A percentile compares a stretch with the other conserved stretches of the same genome.
Evolutionary conservation across 2,329 filamentous ascomycete genomes (phyloP).

Genomic region (Pseudocercospora cruenta): DNA sequence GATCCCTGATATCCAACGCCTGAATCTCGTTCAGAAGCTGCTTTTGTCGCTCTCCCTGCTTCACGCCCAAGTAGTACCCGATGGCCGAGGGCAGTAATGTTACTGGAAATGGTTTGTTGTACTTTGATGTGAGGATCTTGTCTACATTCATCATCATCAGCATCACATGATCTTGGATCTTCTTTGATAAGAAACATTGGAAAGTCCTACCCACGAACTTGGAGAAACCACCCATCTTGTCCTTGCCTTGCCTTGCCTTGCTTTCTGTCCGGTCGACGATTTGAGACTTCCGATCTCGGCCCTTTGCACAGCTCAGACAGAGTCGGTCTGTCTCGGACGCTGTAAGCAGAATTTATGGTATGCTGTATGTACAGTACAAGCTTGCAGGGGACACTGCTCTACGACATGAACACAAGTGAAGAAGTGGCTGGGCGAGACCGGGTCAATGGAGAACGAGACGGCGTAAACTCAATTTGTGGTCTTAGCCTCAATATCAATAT

Average conservation of each 20-base stretch:
- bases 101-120: conserved; percentile 40
- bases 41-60: conserved; percentile 36
- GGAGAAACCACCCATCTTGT: conserved; percentile 19
- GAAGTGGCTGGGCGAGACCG: not conserved
- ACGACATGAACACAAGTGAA: not conserved
- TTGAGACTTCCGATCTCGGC: not conserved
- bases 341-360: not conserved
- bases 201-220: conserved; percentile 24
- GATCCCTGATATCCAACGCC: conserved; percentile 30
- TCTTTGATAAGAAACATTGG: not conserved
- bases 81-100: conserved; percentile 38
- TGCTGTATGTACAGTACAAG: not conserved
- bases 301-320: too few relatives aligned
- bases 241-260: not conserved
- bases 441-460: not conserved
- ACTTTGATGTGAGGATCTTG: conserved; percentile 37
- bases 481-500: not conserved
- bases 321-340: too few relatives aligned
- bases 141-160: conserved; percentile 24
- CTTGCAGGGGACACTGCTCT: not conserved
- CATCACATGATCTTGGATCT: too few relatives aligned
- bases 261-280: too few relatives aligned
- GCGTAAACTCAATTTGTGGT: not conserved
- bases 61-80: conserved; percentile 36
- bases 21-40: conserved; percentile 36